Evolutionary conservation across 1,139 yeast species (phyloP), one percentile per base, ranked within the genome.

Genomic region (Pichia sp.): DNA sequence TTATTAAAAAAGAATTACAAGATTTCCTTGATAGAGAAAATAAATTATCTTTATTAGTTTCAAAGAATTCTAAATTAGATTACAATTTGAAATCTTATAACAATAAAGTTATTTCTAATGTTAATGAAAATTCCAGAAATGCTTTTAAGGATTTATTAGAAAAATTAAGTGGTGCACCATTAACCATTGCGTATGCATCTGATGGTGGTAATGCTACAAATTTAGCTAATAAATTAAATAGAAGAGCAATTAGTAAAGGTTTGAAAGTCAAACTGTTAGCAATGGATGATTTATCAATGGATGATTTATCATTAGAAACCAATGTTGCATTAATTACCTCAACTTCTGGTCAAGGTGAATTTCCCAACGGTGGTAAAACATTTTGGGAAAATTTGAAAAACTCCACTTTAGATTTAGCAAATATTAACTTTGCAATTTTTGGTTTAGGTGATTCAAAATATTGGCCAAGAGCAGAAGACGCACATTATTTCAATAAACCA

Each of bases 381-480:
- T 83, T 89, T 63, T 90, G 97, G 97, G 97, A 89, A 59, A 78
- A 77, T 39, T 68, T 90, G 57, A 89, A 87, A 68, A 68, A 86
- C 32, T 77, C 79, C 49, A 94, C 86, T 57, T 68, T 83, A 53
- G 96, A 88, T 62, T 76, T 89, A 54, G 79, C 88, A 8, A 66
- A 77, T 44, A 74, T 86, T 53, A 83, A 78, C 57, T 80, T 78
- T 56, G 76, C 95, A 18, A 89, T 85, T 26, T 90, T 90, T 61
- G 96, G 96, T 61, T 74, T 90, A 59, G 97, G 97, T 69, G 97
- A 90, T 67, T 86, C 96, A 44, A 79, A 81, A 62, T 90, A 90
- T 72, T 90, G 97, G 97, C 97, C 97, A 61, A 80, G 97, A 71
- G 86, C 87, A 67, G 96, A 90, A 68, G 97, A 90, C 68, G 83